A percentile compares a stretch with the other conserved stretches of the same genome.
Conservation (phyloP, 2,329 filamentous ascomycete species). For the Aaosphaeria pasadenensis region DNA sequence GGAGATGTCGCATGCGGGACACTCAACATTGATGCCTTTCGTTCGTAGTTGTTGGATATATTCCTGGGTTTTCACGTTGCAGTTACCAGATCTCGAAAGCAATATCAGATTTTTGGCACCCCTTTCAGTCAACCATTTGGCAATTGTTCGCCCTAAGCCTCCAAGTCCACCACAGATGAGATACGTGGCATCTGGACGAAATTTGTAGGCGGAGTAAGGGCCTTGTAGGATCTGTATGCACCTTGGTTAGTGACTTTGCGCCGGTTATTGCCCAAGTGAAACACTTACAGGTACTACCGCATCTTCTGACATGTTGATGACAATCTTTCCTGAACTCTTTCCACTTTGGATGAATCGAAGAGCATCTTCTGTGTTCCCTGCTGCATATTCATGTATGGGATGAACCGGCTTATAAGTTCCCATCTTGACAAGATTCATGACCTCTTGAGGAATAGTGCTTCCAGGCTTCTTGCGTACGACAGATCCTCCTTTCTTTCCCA, state of each 20-base stretch:
- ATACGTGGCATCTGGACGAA: constrained; percentile 6
- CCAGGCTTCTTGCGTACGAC: too few relatives aligned
- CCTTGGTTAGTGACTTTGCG: too few relatives aligned
- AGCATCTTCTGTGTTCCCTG: not conserved
- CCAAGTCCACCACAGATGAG: constrained; percentile 15
- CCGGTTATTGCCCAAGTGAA: too few relatives aligned
- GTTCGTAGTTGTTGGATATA: too few relatives aligned
- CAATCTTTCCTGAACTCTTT: not conserved
- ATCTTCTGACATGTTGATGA: not conserved
- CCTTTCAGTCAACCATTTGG: constrained; percentile 8
- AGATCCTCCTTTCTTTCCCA: too few relatives aligned
- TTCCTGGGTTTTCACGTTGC: too few relatives aligned
- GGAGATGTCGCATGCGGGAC: not conserved
- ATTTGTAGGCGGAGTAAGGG: not conserved
- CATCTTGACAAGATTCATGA: too few relatives aligned
- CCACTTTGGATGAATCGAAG: not conserved
- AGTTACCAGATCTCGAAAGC: constrained; percentile 5
- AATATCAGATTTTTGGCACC: constrained; percentile 15
- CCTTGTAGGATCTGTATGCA: too few relatives aligned
- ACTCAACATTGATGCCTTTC: not conserved
- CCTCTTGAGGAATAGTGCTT: not conserved
- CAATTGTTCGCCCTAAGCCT: constrained; percentile 12
- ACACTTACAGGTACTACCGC: not conserved
- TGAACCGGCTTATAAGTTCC: too few relatives aligned
- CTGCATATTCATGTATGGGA: too few relatives aligned